phyloP scores from a whole-genome alignment of 768 basidiomycete species.

The Tylopilus felleus region DNA sequence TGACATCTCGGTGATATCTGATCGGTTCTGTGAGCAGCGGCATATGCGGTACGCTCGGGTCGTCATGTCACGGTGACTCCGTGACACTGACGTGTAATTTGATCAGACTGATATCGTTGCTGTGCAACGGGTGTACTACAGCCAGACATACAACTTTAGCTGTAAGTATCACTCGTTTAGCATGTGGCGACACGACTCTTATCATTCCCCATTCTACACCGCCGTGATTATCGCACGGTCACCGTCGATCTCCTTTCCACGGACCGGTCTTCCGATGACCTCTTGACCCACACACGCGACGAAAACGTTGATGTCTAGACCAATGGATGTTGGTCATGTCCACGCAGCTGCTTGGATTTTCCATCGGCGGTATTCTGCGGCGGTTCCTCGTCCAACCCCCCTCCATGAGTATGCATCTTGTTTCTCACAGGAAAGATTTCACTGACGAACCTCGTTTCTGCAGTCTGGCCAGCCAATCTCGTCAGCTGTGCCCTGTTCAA shows the following conservation, averaged over 20 bases:
- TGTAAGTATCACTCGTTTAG: conserved; percentile 30
- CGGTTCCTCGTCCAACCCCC: conserved; percentile 64
- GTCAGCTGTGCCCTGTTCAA: conserved; percentile 72
- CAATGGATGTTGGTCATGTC: conserved; percentile 66
- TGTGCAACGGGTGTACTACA: conserved; percentile 69
- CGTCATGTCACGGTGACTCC: not conserved
- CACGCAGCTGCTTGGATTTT: conserved; percentile 67
- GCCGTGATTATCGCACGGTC: not conserved
- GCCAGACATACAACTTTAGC: conserved; percentile 51
- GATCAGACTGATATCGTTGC: conserved; percentile 67
- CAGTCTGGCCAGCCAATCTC: conserved; percentile 72
- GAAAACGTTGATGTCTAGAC: conserved; percentile 29
- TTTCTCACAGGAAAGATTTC: not conserved
- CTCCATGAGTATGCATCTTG: conserved; percentile 51
- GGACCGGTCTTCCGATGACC: not conserved
- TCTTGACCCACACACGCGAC: not conserved
- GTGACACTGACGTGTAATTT: not conserved
- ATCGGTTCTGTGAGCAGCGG: conserved; percentile 27
- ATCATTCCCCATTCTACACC: not conserved
- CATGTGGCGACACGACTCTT: not conserved
- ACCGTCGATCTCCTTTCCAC: not conserved
- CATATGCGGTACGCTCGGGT: conserved; percentile 40
- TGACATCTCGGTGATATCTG: not conserved
- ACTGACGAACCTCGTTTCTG: conserved; percentile 32
- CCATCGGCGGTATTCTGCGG: conserved; percentile 54